These are phyloP conservation scores for Cladosporium sp. DNA, from an alignment of 2,329 filamentous ascomycete genomes.

Conservation along the genomic window DNA sequence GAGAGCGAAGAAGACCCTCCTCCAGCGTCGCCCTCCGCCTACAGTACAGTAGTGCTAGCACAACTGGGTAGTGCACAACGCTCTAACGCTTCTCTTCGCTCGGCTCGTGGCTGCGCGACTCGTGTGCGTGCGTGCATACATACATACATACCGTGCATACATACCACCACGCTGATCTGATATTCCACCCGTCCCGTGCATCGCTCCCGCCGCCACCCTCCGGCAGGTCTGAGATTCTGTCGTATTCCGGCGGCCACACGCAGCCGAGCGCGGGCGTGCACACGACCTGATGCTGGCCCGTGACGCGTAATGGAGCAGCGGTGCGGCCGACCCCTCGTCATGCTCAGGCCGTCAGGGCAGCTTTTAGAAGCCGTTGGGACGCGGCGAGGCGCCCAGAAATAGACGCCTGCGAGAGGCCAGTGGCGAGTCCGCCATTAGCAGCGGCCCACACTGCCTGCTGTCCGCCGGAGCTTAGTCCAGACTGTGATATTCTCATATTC, in stretches of 20 bases:
- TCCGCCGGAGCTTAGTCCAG: conserved; percentile 4
- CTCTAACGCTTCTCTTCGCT: too few species aligned
- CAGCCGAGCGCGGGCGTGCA: not conserved
- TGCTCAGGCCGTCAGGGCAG: conserved; percentile 2
- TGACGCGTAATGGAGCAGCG: conserved; percentile 10
- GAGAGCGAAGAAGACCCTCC: too few species aligned
- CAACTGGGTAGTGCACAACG: too few species aligned
- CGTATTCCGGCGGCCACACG: too few species aligned
- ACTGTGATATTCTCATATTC: not conserved
- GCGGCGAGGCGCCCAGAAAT: conserved; percentile 7
- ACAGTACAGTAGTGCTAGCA: too few species aligned
- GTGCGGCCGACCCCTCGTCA: not conserved
- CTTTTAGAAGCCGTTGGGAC: conserved; percentile 6
- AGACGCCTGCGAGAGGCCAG: conserved; percentile 2
- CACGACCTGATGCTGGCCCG: conserved; percentile 3
- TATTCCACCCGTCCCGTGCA: not conserved
- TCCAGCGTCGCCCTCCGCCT: too few species aligned
- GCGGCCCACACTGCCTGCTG: not conserved
- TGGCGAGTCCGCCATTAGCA: conserved; percentile 2
- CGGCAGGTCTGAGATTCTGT: too few species aligned
- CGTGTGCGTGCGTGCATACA: not conserved
- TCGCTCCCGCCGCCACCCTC: too few species aligned
- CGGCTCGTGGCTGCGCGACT: too few species aligned
- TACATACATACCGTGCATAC: not conserved
- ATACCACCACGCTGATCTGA: not conserved